phyloP scores from a whole-genome alignment of 441 rosid genomes.

The Mallotus repandus region DNA sequence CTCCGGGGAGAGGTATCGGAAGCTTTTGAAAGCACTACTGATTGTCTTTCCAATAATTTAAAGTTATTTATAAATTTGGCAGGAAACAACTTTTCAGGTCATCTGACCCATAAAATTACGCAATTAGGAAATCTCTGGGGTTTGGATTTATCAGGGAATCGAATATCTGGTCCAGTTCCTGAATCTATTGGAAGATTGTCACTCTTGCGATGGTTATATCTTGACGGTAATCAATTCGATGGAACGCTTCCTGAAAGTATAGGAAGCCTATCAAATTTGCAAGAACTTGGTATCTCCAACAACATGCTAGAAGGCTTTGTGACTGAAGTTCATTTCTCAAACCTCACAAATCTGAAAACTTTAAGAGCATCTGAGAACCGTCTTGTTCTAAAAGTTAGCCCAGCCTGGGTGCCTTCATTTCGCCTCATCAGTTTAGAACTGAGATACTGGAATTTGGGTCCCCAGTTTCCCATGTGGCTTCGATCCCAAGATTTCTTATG shows the following conservation, averaged over 20 bases:
- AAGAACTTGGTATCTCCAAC: constrained; percentile 4
- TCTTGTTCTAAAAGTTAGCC: not conserved
- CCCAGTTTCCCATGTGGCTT: constrained; percentile 12
- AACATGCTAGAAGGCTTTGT: constrained; percentile 2
- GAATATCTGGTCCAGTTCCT: constrained; percentile 15
- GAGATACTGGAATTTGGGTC: constrained; percentile 6
- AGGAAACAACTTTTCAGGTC: not conserved
- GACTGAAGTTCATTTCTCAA: constrained; percentile 7
- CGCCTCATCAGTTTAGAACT: constrained; percentile 6
- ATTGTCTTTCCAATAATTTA: no score
- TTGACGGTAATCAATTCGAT: constrained; percentile 2
- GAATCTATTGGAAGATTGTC: constrained; percentile 3
- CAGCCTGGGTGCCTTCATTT: constrained; percentile 16
- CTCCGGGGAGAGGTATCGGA: constrained; percentile 2
- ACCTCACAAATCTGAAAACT: constrained; percentile 3
- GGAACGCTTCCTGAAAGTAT: constrained; percentile 9
- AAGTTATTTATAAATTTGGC: no score
- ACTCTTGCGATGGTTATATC: not conserved
- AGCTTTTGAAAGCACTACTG: not conserved
- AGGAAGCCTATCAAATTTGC: constrained; percentile 8
- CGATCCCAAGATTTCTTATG: constrained; percentile 1
- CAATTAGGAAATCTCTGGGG: no score
- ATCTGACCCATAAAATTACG: not conserved
- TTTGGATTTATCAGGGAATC: constrained; percentile 2
- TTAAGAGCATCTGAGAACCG: constrained; percentile 3